phyloP scores from a whole-genome alignment of 73 alveolate species.

The Paramecium caudatum region DNA sequence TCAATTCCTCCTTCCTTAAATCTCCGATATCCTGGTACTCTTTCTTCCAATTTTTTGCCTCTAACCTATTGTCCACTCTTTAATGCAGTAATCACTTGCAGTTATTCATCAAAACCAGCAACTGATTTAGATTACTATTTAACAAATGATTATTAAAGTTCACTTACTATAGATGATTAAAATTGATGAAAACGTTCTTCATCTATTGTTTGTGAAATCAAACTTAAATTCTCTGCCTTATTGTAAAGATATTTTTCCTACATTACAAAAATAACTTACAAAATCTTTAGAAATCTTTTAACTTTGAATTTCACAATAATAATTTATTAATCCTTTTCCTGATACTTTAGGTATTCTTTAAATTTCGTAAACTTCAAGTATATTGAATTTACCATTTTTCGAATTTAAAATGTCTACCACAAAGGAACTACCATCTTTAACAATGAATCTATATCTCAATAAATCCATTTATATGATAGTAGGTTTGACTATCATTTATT shows the following conservation, averaged over 20 bases:
- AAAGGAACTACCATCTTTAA: constrained; percentile 3
- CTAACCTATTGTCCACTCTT: neutral
- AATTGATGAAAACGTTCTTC: constrained; percentile 55
- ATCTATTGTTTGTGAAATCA: constrained; percentile 59
- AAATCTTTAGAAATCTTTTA: neutral
- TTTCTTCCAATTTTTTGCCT: constrained; percentile 67
- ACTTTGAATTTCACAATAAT: constrained; percentile 43
- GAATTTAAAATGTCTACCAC: constrained; percentile 21
- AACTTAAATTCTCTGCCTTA: constrained; percentile 60
- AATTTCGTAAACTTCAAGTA: constrained; percentile 38
- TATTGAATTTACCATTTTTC: neutral
- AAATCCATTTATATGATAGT: neutral
- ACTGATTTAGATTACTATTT: neutral
- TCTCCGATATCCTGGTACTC: constrained; percentile 75
- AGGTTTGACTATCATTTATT: constrained; percentile 14
- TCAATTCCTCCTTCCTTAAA: constrained; percentile 76
- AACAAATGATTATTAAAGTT: neutral
- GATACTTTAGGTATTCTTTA: constrained; percentile 56
- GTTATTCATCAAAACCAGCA: constrained; percentile 30
- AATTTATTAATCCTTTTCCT: constrained; percentile 59
- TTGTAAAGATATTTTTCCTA: constrained; percentile 33
- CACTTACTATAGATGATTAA: constrained; percentile 24
- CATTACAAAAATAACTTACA: neutral
- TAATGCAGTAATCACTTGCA: neutral
- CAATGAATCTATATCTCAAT: constrained; percentile 31